A percentile compares a stretch with the other conserved stretches of the same genome.
Evolutionary conservation across 768 basidiomycete genomes (phyloP).

Genomic region (Baorangia bicolor): DNA sequence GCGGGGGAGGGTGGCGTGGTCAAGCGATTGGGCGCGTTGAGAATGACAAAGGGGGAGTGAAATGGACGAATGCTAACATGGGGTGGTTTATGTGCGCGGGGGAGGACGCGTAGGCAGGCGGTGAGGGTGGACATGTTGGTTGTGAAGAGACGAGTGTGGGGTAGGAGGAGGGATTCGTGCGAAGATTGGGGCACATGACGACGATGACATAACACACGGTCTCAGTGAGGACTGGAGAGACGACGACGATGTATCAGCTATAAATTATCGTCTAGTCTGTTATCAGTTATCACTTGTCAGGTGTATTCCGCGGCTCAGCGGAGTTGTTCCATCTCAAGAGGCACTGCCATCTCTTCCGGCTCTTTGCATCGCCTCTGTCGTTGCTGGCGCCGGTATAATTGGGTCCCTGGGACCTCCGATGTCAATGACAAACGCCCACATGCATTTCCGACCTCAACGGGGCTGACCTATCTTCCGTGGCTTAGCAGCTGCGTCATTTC

Average conservation of each 20-base stretch:
- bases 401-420: slow-evolving; percentile 5
- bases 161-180: slow-evolving; percentile 12
- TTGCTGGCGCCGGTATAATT: slow-evolving; percentile 9
- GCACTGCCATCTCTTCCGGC: background rate
- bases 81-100: background rate
- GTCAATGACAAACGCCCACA: slow-evolving; percentile 3
- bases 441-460: slow-evolving; percentile 26
- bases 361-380: background rate
- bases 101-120: slow-evolving; percentile 2
- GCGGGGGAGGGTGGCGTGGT: slow-evolving; percentile 33
- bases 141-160: slow-evolving; percentile 11
- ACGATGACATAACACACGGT: slow-evolving; percentile 29
- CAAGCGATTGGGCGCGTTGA: slow-evolving; percentile 40
- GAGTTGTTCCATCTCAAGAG: background rate
- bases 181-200: slow-evolving; percentile 21
- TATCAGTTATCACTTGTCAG: background rate
- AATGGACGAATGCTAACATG: slow-evolving; percentile 45
- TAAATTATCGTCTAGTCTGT: background rate
- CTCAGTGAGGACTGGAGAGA: background rate
- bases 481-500: slow-evolving; percentile 6
- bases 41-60: slow-evolving; percentile 63
- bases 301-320: slow-evolving; percentile 13
- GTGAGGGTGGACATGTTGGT: slow-evolving; percentile 23
- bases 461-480: slow-evolving; percentile 10
- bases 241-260: background rate